Base-by-base conservation (phyloP, 2,329 filamentous ascomycete genomes). In the Penicillium sp. region DNA sequence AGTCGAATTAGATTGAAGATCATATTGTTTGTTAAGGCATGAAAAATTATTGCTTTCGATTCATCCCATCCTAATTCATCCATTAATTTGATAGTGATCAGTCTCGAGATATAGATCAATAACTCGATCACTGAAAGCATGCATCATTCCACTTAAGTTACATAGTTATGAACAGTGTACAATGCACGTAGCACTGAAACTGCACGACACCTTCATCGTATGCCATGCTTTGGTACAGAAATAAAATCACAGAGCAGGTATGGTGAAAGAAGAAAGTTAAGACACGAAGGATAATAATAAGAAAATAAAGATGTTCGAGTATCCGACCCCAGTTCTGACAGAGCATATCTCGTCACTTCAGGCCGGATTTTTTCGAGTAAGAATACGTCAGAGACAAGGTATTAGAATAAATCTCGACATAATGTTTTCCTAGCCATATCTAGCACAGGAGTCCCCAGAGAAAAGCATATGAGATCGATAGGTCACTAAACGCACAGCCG, bases 81-180 rank as follows among this genome's bases (percentile, higher is more conserved):
- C 20, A 30, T 23, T 40, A 23, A 26, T 11, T 33, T 8, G n/a
- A 18, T 33, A 20, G 16, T 40, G 24, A 52, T 35, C 38, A 52
- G 28, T 30, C 18, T 24, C 24, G 26, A 30, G 20, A 52, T 30
- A 21, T 52, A 52, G 23, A 45, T 52, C 50, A 46, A 43, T 21
- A 18, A 43, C 40, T 43, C 40, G 18, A 43, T 23, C 50, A 53
- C 50, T 46, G 38, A 21, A 47, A 54, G 45, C 52, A 47, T 55
- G 52, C 46, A 20, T 55, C 52, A 42, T 48, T 55, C 45, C 52
- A 58, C 52, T 58, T 54, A 54, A 54, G 56, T 43, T 54, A 58
- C 56, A 58, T 53, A 54, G 47, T 43, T 54, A 58, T 50, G 51
- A 55, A 55, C 46, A 43, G 46, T 42, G 45, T 48, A 50, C 51